These are phyloP conservation scores for Ganoderma multipileum DNA, from an alignment of 1,284 basidiomycete genomes.

Conservation along the genomic window DNA sequence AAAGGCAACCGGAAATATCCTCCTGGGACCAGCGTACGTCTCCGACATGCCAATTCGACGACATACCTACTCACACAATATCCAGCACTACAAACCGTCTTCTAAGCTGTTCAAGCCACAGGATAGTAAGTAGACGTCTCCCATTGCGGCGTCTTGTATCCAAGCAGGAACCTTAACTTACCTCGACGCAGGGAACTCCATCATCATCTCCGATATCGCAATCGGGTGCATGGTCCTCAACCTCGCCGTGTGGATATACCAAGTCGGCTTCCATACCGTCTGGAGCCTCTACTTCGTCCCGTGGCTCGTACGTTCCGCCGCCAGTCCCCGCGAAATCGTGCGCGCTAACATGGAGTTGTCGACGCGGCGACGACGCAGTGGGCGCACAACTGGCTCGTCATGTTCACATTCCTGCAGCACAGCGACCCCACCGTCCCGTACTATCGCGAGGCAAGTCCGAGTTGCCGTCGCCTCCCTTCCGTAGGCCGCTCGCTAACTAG, in stretches of 20 bases:
- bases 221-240: slow-evolving; percentile 52
- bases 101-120: slow-evolving; percentile 42
- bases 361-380: slow-evolving; percentile 23
- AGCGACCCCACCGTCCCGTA: slow-evolving; percentile 50
- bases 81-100: slow-evolving; percentile 43
- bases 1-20: slow-evolving; percentile 46
- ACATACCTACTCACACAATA: not conserved
- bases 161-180: not conserved
- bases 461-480: not conserved
- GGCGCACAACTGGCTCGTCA: slow-evolving; percentile 45
- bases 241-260: slow-evolving; percentile 50
- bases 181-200: slow-evolving; percentile 33
- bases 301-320: slow-evolving; percentile 52
- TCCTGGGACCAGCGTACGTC: slow-evolving; percentile 41
- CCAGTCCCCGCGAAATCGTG: not conserved
- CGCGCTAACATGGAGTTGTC: not conserved
- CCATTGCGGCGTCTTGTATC: not conserved
- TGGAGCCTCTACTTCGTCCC: slow-evolving; percentile 56
- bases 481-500: not conserved
- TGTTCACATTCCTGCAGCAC: slow-evolving; percentile 52
- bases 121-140: slow-evolving; percentile 33
- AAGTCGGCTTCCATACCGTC: slow-evolving; percentile 33
- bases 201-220: slow-evolving; percentile 65
- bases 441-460: slow-evolving; percentile 44
- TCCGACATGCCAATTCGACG: not conserved